These are phyloP conservation scores for Pseudodiploospora longispora DNA, from an alignment of 2,329 filamentous ascomycete genomes.

Conservation along the genomic window DNA sequence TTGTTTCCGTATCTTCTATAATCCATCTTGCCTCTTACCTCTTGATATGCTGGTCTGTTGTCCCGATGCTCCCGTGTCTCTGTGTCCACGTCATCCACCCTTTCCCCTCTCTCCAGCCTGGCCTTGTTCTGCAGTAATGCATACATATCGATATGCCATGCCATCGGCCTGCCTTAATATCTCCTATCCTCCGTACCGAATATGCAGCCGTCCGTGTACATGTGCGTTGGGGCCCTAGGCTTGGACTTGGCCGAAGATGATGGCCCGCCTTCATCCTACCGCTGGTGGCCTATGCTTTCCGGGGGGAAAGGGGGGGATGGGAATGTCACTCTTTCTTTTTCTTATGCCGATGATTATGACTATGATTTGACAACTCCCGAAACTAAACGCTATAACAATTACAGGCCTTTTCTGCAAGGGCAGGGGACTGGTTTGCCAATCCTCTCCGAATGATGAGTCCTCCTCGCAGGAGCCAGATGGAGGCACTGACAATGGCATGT, in stretches of 20 bases:
- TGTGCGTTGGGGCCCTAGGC: neutral
- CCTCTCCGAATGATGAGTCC: constrained; percentile 14
- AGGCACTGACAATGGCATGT: constrained; percentile 5
- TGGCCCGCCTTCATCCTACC: too few relatives aligned
- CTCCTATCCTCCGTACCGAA: neutral
- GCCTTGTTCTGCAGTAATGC: neutral
- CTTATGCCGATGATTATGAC: too few relatives aligned
- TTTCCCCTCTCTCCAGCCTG: too few relatives aligned
- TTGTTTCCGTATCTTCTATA: neutral
- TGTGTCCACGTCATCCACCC: too few relatives aligned
- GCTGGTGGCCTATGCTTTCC: too few relatives aligned
- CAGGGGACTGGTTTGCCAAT: constrained; percentile 24
- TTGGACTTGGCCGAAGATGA: neutral
- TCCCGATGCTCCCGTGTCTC: too few relatives aligned
- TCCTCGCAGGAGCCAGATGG: constrained; percentile 1
- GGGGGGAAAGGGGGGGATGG: too few relatives aligned
- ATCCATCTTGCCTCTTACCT: neutral
- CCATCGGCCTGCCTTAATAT: too few relatives aligned
- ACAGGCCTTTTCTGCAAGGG: constrained; percentile 27
- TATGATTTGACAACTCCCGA: neutral
- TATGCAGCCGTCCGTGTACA: neutral
- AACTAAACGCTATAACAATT: neutral
- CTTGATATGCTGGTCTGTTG: too few relatives aligned
- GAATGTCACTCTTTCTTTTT: too few relatives aligned
- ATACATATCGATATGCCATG: neutral